Evolutionary conservation across 495 filamentous ascomycete species (phyloP), one percentile per base, ranked within the genome.

Genomic region (Cudoniella acicularis): DNA sequence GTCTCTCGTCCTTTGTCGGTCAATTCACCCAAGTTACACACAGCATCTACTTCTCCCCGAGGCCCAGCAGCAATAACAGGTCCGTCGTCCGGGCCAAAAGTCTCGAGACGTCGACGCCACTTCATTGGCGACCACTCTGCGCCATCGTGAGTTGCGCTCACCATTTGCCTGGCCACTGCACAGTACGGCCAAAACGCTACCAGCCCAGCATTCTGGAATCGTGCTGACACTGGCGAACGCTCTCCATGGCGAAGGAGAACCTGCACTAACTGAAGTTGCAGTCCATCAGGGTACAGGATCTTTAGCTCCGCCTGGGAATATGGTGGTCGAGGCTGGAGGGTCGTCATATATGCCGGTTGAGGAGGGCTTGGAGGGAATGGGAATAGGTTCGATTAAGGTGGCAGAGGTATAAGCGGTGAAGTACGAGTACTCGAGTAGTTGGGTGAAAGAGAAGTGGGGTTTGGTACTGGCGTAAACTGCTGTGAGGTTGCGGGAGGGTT

Each of bases 151-250:
- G 92, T 83, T 67, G 86, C 82, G 63, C 88, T 85, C 40, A 82
- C 82, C 69, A 97, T 79, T 59, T 83, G 85, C 30, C 79, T 79
- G 17, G 90, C 92, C 43, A 85, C 82, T 51, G 78, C 79, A 74
- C 94, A 98, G 73, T 97, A 98, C 9, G 94, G 89, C 94, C 94
- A 98, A 71, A 89, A 94, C 65, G 87, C 73, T 56, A 73, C 70
- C 17, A 97, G 78, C n/a, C 92, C 92, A 66, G 90, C 78, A 77
- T 95, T 95, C 69, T 90, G 84, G 71, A 98, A 96, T 8, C 95
- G 86, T 16, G 90, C 79, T 17, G 83, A 87, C 16, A 98, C 90
- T 26, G 93, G 94, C 21, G 84, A 91, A 25, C 92, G 84, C 74
- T 97, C 92, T 66, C 91, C 91, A 79, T 96, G 92, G 52, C 92